phyloP scores from a whole-genome alignment of 441 rosid species.

The Euphorbia celastroides region DNA sequence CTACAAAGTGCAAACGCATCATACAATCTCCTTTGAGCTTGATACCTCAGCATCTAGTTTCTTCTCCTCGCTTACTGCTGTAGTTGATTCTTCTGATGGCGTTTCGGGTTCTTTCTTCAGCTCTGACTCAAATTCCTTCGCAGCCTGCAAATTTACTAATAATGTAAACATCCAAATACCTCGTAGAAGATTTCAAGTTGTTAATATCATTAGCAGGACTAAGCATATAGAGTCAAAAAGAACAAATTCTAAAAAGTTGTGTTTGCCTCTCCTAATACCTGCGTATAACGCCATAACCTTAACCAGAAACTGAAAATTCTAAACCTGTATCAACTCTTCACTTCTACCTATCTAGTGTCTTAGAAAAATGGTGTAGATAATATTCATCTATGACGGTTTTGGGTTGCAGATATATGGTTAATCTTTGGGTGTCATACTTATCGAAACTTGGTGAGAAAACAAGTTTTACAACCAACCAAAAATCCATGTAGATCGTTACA shows the following conservation, averaged over 20 bases:
- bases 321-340: background rate
- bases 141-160: constrained; percentile 57
- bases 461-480: background rate
- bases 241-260: background rate
- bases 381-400: background rate
- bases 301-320: background rate
- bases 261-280: too few species aligned
- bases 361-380: background rate
- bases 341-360: background rate
- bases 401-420: too few species aligned
- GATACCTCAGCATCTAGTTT: constrained; percentile 46
- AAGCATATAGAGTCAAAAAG: background rate
- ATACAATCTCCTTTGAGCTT: constrained; percentile 67
- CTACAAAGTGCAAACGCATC: constrained; percentile 51
- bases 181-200: background rate
- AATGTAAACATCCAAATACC: constrained; percentile 5
- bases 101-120: constrained; percentile 76
- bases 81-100: constrained; percentile 28
- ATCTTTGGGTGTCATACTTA: background rate
- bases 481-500: background rate
- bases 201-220: background rate
- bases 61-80: constrained; percentile 41
- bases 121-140: constrained; percentile 91
- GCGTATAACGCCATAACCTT: background rate
- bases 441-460: background rate